Evolutionary conservation across 1,284 basidiomycete genomes (phyloP), one percentile per base, ranked within the genome.

Genomic region (Coniferiporia sulphurascens): DNA sequence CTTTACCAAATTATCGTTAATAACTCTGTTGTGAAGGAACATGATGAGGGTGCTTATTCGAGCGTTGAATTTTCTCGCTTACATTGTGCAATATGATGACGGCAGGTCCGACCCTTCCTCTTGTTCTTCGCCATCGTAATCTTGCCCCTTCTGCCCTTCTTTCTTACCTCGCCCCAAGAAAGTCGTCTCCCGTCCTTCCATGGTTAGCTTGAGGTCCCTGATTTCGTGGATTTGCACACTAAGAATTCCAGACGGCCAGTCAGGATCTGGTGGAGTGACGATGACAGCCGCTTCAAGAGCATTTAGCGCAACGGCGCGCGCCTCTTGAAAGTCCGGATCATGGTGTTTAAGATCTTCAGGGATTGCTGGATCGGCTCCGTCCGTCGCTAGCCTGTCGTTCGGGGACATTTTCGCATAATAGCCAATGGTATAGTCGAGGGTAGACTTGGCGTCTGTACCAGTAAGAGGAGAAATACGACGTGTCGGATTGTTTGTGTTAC

Each of bases 1-100:
- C 72, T 71, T 85, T 15, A 88, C 85, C 71, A 88, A 73, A 67
- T 84, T 80, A 67, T 87, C 84, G 67, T 80, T 81, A 62, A 85
- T 74, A 36, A 76, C 76, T 52, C 68, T 72, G 48, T 32, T 17
- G 27, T 15, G n/a, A 10, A 12, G 53, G 49, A 62, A 34, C 58
- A 32, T 52, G 13, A 44, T 13, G 13, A 36, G 19, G 27, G 27
- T 27, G 27, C 5, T 27, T 27, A 3, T 27, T 27, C 3, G 27
- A 27, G 27, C 27, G 27, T 27, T 5, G 1, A 77, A 65, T 56
- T 74, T 71, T 53, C 77, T 64, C 1, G 74, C 77, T 57, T 59
- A 69, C 9, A 87, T 77, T 67, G 84, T 73, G 76, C 79, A 71
- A 76, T 82, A 73, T 60, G 71, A 66, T 72, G 72, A 66, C 54